Conservation (phyloP, 345 rosid species). For the Litchi chinensis region DNA sequence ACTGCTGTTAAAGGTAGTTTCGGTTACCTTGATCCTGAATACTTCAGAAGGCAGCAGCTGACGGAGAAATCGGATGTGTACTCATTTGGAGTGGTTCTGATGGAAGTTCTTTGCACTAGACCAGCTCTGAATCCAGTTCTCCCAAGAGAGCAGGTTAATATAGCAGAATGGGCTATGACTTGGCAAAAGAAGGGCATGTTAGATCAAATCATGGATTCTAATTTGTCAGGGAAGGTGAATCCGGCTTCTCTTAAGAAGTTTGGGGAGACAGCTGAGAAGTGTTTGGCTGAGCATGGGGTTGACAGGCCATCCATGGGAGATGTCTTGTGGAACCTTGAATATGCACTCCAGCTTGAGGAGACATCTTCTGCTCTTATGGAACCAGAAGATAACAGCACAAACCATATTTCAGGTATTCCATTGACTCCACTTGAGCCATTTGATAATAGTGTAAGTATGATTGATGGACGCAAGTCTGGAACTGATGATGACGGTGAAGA, state of each 20-base stretch:
- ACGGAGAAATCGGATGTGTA: constrained; percentile 98
- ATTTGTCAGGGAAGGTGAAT: constrained; percentile 82
- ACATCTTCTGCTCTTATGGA: constrained; percentile 82
- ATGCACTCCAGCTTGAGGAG: constrained; percentile 94
- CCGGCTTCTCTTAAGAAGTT: constrained; percentile 90
- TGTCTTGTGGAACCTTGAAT: constrained; percentile 95
- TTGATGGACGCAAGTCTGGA: constrained; percentile 59
- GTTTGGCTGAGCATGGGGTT: constrained; percentile 89
- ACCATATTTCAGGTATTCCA: constrained; percentile 85
- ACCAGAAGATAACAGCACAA: constrained; percentile 96
- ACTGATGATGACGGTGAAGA: constrained; percentile 84
- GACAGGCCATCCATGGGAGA: constrained; percentile 99
- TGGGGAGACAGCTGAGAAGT: constrained; percentile 98
- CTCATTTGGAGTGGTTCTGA: constrained; percentile 94
- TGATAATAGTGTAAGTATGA: constrained; percentile 82
- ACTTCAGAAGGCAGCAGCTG: constrained; percentile 95
- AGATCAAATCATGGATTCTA: constrained; percentile 93
- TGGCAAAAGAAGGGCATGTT: constrained; percentile 97
- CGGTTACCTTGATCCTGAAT: constrained; percentile 97
- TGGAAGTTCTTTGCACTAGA: constrained; percentile 97
- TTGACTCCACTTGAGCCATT: constrained; percentile 83
- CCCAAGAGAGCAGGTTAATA: constrained; percentile 95
- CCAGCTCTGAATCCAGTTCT: constrained; percentile 96
- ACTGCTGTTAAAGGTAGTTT: constrained; percentile 99
- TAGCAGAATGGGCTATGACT: constrained; percentile 98